Percentiles rank a stretch among this genome's conserved stretches.
These are phyloP conservation scores for Talaromyces funiculosus DNA, from an alignment of 2,329 filamentous ascomycete genomes.

Conservation along the genomic window DNA sequence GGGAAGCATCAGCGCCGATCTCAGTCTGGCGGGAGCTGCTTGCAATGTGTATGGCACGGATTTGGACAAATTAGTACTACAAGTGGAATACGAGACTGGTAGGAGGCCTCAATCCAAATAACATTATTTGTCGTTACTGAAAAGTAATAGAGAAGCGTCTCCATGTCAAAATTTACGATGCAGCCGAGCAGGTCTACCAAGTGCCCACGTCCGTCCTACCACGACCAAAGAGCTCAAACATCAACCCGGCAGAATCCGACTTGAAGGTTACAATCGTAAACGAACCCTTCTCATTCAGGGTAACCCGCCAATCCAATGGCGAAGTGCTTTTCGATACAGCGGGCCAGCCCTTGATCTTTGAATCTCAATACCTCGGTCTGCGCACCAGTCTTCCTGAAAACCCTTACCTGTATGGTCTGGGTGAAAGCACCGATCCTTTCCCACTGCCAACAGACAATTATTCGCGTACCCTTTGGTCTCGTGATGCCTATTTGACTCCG, in stretches of 20 bases:
- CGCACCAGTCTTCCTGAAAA: conserved; percentile 63
- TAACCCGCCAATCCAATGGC: conserved; percentile 35
- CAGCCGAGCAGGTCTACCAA: conserved; percentile 65
- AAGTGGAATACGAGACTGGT: conserved; percentile 59
- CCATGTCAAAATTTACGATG: conserved; percentile 69
- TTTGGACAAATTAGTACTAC: conserved; percentile 50
- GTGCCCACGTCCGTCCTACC: conserved; percentile 65
- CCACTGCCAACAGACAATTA: conserved; percentile 64
- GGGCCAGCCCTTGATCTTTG: conserved; percentile 62
- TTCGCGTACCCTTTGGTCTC: conserved; percentile 63
- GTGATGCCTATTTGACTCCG: conserved; percentile 60
- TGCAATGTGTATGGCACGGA: conserved; percentile 59
- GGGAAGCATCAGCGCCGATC: conserved; percentile 46
- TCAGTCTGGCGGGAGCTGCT: conserved; percentile 61
- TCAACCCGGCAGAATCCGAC: conserved; percentile 42
- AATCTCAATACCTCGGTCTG: conserved; percentile 70
- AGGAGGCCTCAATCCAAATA: conserved; percentile 12
- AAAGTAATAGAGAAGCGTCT: conserved; percentile 45
- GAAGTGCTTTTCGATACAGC: conserved; percentile 62
- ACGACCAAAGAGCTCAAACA: conserved; percentile 46
- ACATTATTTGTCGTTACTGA: neutral
- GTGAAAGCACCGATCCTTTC: conserved; percentile 69
- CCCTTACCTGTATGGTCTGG: conserved; percentile 71
- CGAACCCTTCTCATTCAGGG: conserved; percentile 62
- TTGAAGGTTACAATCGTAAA: conserved; percentile 47